Conservation (phyloP, 805 yeast genomes). For the Teunomyces funiuensis region DNA sequence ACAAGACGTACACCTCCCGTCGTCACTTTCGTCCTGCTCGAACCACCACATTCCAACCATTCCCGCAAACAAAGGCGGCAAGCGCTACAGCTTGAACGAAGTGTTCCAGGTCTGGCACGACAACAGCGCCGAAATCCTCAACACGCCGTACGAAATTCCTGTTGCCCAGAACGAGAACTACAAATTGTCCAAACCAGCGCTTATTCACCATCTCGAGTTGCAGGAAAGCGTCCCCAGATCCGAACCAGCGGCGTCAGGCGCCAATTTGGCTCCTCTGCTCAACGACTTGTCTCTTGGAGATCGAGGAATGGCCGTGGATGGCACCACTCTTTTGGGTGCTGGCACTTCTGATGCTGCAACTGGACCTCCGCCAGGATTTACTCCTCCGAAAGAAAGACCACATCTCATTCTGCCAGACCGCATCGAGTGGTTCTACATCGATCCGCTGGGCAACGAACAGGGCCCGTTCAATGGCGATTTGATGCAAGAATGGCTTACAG, state of each 20-base stretch:
- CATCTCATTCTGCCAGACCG: constrained; percentile 34
- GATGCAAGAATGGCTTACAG: constrained; percentile 78
- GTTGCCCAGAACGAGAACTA: constrained; percentile 28
- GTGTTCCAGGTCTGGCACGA: constrained; percentile 53
- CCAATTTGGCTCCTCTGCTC: not conserved
- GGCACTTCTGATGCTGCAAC: not conserved
- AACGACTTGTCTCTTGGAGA: not conserved
- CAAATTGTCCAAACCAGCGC: constrained; percentile 30
- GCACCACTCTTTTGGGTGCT: not conserved
- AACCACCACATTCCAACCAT: constrained; percentile 14
- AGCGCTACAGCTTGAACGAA: constrained; percentile 50
- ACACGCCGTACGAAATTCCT: constrained; percentile 11
- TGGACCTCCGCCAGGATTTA: constrained; percentile 12
- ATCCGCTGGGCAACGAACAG: constrained; percentile 66
- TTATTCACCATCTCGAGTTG: constrained; percentile 38
- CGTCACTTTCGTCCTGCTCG: not conserved
- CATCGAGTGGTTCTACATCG: constrained; percentile 71
- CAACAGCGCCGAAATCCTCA: constrained; percentile 25
- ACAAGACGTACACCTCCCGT: too few species aligned
- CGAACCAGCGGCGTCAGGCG: not conserved
- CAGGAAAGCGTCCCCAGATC: constrained; percentile 11
- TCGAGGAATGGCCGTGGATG: not conserved
- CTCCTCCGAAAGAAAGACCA: constrained; percentile 2
- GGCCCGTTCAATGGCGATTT: constrained; percentile 75
- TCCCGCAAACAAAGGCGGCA: constrained; percentile 42